These are phyloP conservation scores for Spinellus fusiger DNA, from an alignment of 192 early-diverging fungal species.

Conservation along the genomic window DNA sequence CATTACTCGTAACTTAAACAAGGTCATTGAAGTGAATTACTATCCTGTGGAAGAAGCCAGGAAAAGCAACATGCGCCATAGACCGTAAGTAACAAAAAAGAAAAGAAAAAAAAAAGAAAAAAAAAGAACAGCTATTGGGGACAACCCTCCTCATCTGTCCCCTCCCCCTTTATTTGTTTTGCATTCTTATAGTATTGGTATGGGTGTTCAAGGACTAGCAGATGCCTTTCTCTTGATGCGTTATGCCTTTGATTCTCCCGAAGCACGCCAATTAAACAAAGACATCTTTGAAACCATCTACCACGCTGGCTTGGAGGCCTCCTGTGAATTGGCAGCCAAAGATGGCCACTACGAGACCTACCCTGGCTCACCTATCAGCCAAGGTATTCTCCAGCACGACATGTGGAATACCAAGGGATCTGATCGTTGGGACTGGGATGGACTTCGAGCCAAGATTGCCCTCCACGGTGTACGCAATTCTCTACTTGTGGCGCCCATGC, in stretches of 20 bases:
- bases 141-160: too few species aligned
- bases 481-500: constrained; percentile 92
- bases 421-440: constrained; percentile 84
- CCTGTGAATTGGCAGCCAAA: constrained; percentile 77
- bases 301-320: constrained; percentile 84
- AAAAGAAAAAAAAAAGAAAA: neutral
- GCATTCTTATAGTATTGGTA: constrained; percentile 49
- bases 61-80: constrained; percentile 86
- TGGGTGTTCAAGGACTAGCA: constrained; percentile 94
- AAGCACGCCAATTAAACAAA: constrained; percentile 77
- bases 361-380: constrained; percentile 74
- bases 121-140: neutral
- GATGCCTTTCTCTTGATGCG: constrained; percentile 94
- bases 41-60: constrained; percentile 88
- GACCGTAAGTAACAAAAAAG: constrained; percentile 46
- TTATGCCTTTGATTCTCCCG: constrained; percentile 82
- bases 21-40: constrained; percentile 95
- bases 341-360: constrained; percentile 82
- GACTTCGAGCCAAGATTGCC: constrained; percentile 68
- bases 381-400: constrained; percentile 87
- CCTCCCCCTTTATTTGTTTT: too few species aligned
- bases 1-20: constrained; percentile 86
- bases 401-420: constrained; percentile 80
- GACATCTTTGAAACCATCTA: constrained; percentile 94
- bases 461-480: constrained; percentile 87